Conservation (phyloP, 1,284 basidiomycete genomes). For the Pulveroboletus sp. region DNA sequence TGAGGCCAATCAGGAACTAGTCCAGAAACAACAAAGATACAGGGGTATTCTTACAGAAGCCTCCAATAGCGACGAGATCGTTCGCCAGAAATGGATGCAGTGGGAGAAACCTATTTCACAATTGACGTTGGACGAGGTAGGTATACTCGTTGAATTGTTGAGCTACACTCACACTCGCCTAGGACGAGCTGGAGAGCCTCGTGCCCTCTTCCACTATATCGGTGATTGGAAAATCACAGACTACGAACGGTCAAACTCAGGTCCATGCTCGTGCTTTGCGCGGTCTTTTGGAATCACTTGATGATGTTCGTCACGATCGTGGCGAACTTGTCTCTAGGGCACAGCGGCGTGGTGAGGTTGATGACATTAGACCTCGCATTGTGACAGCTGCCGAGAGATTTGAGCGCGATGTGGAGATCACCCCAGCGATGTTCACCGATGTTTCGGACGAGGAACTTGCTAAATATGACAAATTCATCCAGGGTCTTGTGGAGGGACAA, state of each 20-base stretch:
- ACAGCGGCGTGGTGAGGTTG: slow-evolving; percentile 61
- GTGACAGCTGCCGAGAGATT: slow-evolving; percentile 65
- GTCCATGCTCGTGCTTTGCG: slow-evolving; percentile 75
- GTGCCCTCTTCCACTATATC: slow-evolving; percentile 65
- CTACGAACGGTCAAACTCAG: slow-evolving; percentile 48
- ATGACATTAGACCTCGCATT: slow-evolving; percentile 78
- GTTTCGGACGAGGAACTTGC: slow-evolving; percentile 76
- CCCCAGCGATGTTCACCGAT: slow-evolving; percentile 84
- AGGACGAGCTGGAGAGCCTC: slow-evolving; percentile 69
- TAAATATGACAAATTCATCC: slow-evolving; percentile 79
- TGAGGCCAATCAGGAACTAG: slow-evolving; percentile 76
- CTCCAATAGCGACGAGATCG: slow-evolving; percentile 70
- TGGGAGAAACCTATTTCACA: slow-evolving; percentile 78
- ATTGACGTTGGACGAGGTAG: slow-evolving; percentile 74
- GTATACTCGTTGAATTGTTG: background rate
- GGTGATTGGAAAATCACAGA: slow-evolving; percentile 35
- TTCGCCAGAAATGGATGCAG: slow-evolving; percentile 82
- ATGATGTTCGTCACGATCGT: slow-evolving; percentile 68
- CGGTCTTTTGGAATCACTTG: slow-evolving; percentile 77
- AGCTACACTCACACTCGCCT: slow-evolving; percentile 10
- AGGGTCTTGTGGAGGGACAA: slow-evolving; percentile 62
- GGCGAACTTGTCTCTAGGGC: slow-evolving; percentile 68
- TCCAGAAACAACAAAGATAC: slow-evolving; percentile 72
- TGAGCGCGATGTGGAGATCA: slow-evolving; percentile 69
- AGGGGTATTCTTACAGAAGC: slow-evolving; percentile 75